Percentiles rank a stretch among this genome's conserved stretches.
These are phyloP conservation scores for Suillus plorans DNA, from an alignment of 768 basidiomycete species.

Conservation along the genomic window DNA sequence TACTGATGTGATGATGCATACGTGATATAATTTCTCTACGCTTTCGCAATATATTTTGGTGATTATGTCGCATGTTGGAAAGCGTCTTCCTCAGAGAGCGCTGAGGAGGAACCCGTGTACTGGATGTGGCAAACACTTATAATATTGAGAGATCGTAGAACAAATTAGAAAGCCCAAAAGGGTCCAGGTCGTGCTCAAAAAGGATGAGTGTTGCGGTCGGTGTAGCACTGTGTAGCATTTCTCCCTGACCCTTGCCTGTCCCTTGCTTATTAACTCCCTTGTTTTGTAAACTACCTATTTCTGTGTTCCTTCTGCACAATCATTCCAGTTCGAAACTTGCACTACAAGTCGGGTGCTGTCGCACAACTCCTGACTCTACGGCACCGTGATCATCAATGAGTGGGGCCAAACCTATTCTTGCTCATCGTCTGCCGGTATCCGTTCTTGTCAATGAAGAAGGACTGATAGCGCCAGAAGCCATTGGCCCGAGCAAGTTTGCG, in stretches of 20 bases:
- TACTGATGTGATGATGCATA: constrained; percentile 30
- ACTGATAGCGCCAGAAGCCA: constrained; percentile 44
- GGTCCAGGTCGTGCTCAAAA: neutral
- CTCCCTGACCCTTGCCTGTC: neutral
- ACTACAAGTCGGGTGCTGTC: neutral
- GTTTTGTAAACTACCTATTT: neutral
- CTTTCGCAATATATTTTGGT: constrained; percentile 29
- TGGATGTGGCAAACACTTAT: neutral
- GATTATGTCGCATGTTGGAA: constrained; percentile 8
- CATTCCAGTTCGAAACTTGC: neutral
- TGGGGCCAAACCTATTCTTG: constrained; percentile 37
- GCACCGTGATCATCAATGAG: constrained; percentile 21
- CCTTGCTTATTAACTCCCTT: neutral
- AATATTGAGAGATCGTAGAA: neutral
- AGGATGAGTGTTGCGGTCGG: constrained; percentile 1
- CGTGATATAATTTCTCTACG: constrained; percentile 17
- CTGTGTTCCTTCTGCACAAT: neutral
- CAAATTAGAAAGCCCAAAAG: neutral
- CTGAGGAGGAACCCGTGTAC: neutral
- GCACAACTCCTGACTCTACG: neutral
- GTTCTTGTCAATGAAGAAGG: constrained; percentile 39
- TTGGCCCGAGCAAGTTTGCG: constrained; percentile 56
- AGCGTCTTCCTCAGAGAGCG: neutral
- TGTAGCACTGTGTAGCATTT: neutral
- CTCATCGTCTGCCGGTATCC: constrained; percentile 50